A percentile compares a stretch with the other conserved stretches of the same genome.
phyloP scores from a whole-genome alignment of 805 yeast species.

The Barnettozyma wickerhamii region DNA sequence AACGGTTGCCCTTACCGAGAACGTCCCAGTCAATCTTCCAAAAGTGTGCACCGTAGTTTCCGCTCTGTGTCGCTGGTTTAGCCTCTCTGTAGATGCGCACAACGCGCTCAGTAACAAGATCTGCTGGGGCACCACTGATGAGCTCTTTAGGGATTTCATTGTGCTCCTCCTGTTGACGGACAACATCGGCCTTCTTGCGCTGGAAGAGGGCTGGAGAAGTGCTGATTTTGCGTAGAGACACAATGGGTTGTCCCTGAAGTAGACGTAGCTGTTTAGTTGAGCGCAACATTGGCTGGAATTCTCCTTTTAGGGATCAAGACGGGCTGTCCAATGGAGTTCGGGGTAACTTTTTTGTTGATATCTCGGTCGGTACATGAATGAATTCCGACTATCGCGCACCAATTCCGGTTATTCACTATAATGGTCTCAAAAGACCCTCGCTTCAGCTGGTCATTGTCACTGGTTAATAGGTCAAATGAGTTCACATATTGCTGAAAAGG shows the following conservation, averaged over 20 bases:
- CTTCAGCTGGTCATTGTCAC: not conserved
- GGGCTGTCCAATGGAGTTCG: no score
- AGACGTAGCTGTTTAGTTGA: no score
- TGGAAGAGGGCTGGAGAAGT: not conserved
- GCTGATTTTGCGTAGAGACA: not conserved
- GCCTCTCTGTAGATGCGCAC: slow-evolving; percentile 76
- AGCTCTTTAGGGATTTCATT: slow-evolving; percentile 46
- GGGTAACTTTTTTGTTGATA: no score
- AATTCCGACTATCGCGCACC: no score
- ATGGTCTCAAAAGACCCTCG: not conserved
- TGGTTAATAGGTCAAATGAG: slow-evolving; percentile 16
- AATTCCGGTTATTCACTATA: not conserved
- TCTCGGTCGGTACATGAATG: no score
- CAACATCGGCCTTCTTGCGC: slow-evolving; percentile 8
- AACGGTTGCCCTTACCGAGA: slow-evolving; percentile 67
- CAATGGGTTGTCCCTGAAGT: no score
- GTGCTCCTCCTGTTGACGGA: slow-evolving; percentile 22
- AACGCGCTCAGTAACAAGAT: slow-evolving; percentile 52
- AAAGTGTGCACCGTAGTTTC: slow-evolving; percentile 38
- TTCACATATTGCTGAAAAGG: slow-evolving; percentile 28
- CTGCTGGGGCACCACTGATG: slow-evolving; percentile 75
- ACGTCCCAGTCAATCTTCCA: slow-evolving; percentile 90
- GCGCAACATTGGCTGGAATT: no score
- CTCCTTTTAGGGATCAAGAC: no score
- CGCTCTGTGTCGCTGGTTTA: slow-evolving; percentile 80